Percentiles rank a stretch among this genome's conserved stretches.
phyloP scores from a whole-genome alignment of 179 eudicot genomes.

The Drosera spatulata region DNA sequence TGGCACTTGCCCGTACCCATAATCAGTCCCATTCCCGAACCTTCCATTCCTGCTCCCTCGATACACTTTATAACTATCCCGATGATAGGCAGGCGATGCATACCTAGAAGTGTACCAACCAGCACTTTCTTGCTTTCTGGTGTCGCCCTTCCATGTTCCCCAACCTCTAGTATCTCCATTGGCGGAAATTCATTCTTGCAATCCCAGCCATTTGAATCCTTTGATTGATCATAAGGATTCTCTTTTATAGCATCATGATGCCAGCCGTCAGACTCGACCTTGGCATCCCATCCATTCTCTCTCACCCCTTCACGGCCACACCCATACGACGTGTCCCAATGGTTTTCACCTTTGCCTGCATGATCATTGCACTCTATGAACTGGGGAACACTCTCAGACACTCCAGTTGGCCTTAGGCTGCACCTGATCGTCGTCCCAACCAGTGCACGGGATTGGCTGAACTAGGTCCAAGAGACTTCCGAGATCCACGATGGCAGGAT shows the following conservation, averaged over 20 bases:
- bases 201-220: slow-evolving; percentile 4
- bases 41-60: slow-evolving; percentile 1
- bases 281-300: neutral
- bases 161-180: neutral
- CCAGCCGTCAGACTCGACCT: neutral
- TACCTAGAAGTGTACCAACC: neutral
- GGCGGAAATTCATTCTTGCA: neutral
- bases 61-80: neutral
- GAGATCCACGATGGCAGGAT: slow-evolving; percentile 10
- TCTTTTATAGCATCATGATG: neutral
- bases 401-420: neutral
- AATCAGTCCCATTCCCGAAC: neutral
- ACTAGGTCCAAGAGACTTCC: slow-evolving; percentile 15
- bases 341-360: neutral
- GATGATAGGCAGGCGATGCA: neutral
- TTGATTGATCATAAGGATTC: neutral
- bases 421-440: slow-evolving; percentile 25
- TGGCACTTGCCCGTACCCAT: no score
- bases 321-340: no score
- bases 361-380: neutral
- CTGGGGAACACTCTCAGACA: neutral
- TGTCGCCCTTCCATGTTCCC: neutral
- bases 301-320: neutral
- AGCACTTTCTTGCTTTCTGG: neutral
- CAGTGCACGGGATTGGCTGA: slow-evolving; percentile 12